Evolutionary conservation across 306 rosid species (phyloP), one percentile per base, ranked within the genome.

Genomic region (Herpetospermum pedunculosum): DNA sequence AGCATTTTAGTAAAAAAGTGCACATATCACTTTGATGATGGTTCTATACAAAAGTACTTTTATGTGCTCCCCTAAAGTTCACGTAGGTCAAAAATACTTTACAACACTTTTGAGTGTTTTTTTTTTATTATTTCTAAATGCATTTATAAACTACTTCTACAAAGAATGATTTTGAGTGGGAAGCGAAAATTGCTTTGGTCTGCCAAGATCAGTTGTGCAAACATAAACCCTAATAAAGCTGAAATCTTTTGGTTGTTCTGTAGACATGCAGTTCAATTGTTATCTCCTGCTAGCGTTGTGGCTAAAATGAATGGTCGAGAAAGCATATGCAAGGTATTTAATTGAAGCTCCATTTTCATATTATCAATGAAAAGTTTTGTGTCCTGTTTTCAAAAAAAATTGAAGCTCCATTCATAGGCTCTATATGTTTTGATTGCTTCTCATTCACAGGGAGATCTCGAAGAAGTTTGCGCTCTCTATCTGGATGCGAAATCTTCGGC

Each of bases 231-330:
- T 34, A 18, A 2, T 8, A 60, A 15, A 12, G 15, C 69, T 43
- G 7, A 50, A 73, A 6, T 15, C 41, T 54, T 38, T 35, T 55
- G 63, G 32, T 72, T 30, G 18, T 68, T 75, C 30, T 3, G 64
- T 85, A 93, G 98, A 85, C 98, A 93, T 50, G 92, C 97, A 0
- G 92, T 93, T 84, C 98, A 93, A 81, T 87, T 95, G 70, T 76
- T 95, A 50, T 88, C 97, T 2, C 95, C 97, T 41, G 96, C 96
- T 48, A 93, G 99, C 71, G 74, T 95, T 41, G 85, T 95, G 62
- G 90, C 97, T 19, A 91, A 89, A 84, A 91, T 88, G 94, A 91
- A 89, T 50, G 97, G 97, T 60, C 86, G 99, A 60, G 99, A 95
- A 67, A 85, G 47, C 70, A 89, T 95, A 62, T 81, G 91, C 96